Evolutionary conservation across 352 stramenopile genomes (phyloP), one percentile per base, ranked within the genome.

Genomic region (Globisporangium sylvaticum): DNA sequence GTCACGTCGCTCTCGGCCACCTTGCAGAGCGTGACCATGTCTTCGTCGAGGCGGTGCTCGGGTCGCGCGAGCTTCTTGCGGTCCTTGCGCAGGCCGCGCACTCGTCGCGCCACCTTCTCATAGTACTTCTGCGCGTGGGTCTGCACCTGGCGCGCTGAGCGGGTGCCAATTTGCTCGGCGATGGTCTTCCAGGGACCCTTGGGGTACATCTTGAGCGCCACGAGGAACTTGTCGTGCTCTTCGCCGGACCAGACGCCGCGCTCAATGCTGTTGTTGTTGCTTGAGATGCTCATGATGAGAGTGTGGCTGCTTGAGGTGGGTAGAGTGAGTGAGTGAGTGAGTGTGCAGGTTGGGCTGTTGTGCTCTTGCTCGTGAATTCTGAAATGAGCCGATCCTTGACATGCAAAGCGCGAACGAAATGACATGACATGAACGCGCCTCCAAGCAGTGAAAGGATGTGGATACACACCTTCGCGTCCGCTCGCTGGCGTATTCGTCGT

Each of bases 41-140:
- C 69, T 22, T 82, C 70, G 39, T 88, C 80, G 64, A 90, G 84
- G 25, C 79, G 76, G 65, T 89, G 82, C 58, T 89, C 80, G 15
- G 79, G 69, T n/a, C 82, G 61, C 10, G 72, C 79, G 68, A 76
- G 80, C 29, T 72, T 85, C 71, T 83, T 89, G 68, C 52, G 81
- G 29, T 57, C 52, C 61, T 88, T 87, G 68, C 83, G 81, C 4
- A 92, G 70, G 0, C 84, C 80, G 6, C 84, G 81, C 48, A 89
- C 67, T 18, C 80, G 73, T 2, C 84, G 79, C 58, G 80, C 77
- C 60, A 92, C 82, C 65, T 92, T 90, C 60, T 92, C 80, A 65
- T 87, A 83, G 69, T 92, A 92, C 62, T 81, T 81, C 63, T 81
- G 72, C 4, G 72, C 72, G 57, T 81, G 75, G 24, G 80, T 90